Evolutionary conservation across 2,329 filamentous ascomycete genomes (phyloP), one percentile per base, ranked within the genome.

Genomic region (Diaporthe sp.): DNA sequence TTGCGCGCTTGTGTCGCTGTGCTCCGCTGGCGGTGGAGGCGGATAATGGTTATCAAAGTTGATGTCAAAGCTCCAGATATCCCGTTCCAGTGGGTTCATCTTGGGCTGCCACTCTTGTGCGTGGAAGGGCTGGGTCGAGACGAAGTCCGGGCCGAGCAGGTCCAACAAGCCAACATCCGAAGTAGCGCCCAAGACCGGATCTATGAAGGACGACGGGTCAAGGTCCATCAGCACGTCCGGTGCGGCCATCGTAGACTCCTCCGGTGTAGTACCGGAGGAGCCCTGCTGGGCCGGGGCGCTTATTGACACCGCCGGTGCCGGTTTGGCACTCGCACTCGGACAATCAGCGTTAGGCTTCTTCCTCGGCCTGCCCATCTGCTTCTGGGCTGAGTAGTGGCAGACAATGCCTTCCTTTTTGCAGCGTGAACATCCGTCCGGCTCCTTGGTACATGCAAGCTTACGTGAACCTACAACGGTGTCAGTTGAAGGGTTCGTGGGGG

Each of bases 401-500:
- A 76, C 73, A 57, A 92, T 88, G 74, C 86, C 86, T 78, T 93
- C 91, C 74, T 86, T 86, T 73, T 83, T 86, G 80, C 92, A 93
- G 74, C 92, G 88, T 10, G 86, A 83, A 81, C 92, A 93, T 74
- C 91, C 90, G 71, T 88, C 86, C 2, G 85, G 81, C 78, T 93
- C 90, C 79, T 93, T 93, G 55, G 90, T 89, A 81, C 92, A 93
- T 61, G 91, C 91, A 62, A 93, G 87, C 80, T 93, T 93, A 71
- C 91, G 88, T 34, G 86, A 85, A 79, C 92, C 91, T 93, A 76
- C 9, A 22, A 74, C 4, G 39, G 46, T 19, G 72, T 68, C 68
- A 74, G 73, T 72, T 75, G 74, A 82, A 80, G 82, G 81, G 28
- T 79, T 81, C 77, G 79, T n/a, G 31, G 17, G 34, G 39, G 10